Conservation (phyloP, 345 rosid genomes). For the Psidium friedrichsthalianum region DNA sequence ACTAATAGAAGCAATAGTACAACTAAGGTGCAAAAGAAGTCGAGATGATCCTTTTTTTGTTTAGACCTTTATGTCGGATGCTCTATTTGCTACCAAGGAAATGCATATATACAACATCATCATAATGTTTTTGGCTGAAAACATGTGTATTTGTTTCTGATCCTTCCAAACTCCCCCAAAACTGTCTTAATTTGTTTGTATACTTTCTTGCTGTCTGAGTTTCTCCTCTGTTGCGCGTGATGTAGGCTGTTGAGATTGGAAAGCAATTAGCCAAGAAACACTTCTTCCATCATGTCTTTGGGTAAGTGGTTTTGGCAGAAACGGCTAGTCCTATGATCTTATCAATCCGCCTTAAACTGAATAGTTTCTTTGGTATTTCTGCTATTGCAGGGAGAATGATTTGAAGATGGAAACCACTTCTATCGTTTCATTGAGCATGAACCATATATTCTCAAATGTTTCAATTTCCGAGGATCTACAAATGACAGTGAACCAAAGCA, state of each 20-base stretch:
- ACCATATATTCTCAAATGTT: constrained; percentile 53
- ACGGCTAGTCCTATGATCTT: neutral
- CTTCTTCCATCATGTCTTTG: constrained; percentile 80
- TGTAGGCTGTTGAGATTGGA: constrained; percentile 68
- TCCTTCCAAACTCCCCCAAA: neutral
- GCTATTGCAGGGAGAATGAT: constrained; percentile 45
- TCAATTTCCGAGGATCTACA: constrained; percentile 46
- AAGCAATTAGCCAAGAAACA: constrained; percentile 62
- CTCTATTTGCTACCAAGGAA: neutral
- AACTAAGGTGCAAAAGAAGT: neutral
- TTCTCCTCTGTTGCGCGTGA: neutral
- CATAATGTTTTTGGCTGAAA: neutral
- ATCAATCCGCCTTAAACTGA: neutral
- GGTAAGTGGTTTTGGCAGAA: constrained; percentile 27
- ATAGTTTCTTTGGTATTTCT: neutral
- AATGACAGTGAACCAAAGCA: constrained; percentile 50
- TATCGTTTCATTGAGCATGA: constrained; percentile 88
- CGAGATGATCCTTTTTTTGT: neutral
- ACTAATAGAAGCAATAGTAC: neutral
- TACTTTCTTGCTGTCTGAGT: neutral
- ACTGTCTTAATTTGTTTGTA: neutral
- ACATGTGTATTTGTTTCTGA: neutral
- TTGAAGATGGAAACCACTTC: constrained; percentile 73
- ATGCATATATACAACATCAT: neutral
- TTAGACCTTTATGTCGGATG: neutral